These are phyloP conservation scores for Silene conica DNA, from an alignment of 148 eudicot genomes.

Conservation along the genomic window DNA sequence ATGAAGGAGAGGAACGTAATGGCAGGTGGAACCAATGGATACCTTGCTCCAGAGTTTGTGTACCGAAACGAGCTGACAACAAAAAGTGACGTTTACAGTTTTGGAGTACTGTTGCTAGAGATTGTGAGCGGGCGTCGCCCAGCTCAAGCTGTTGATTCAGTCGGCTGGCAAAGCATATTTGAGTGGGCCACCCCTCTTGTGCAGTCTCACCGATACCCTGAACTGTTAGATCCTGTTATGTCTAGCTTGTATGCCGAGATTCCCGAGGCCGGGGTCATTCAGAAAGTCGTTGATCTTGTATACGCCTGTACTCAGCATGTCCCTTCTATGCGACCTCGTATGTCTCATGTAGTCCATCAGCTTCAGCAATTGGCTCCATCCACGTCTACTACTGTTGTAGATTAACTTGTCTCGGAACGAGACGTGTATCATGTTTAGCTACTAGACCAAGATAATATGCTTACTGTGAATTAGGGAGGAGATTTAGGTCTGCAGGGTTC, in stretches of 20 bases:
- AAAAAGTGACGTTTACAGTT: conserved; percentile 93
- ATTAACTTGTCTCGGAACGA: conserved; percentile 21
- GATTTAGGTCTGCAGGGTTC: not conserved
- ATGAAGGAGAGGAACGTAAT: conserved; percentile 84
- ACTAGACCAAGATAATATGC: not conserved
- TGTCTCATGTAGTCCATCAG: conserved; percentile 97
- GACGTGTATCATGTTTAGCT: not conserved
- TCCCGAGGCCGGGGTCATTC: conserved; percentile 78
- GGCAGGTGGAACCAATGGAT: conserved; percentile 94
- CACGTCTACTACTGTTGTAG: conserved; percentile 29
- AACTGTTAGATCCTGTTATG: conserved; percentile 73
- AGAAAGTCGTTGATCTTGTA: conserved; percentile 90
- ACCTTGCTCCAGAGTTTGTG: conserved; percentile 87
- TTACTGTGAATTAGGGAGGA: not conserved
- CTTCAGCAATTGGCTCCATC: conserved; percentile 68
- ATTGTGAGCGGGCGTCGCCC: conserved; percentile 85
- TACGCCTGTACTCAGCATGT: conserved; percentile 87
- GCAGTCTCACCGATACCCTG: conserved; percentile 61
- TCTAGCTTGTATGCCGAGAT: conserved; percentile 43
- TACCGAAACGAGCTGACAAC: conserved; percentile 93
- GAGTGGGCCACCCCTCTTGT: conserved; percentile 97
- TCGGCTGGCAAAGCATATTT: conserved; percentile 87
- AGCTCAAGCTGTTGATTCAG: conserved; percentile 87
- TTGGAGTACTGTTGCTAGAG: conserved; percentile 82
- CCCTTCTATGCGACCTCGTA: conserved; percentile 88